These are phyloP conservation scores for Chaetomium fimeti DNA, from an alignment of 495 filamentous ascomycete genomes.

Conservation along the genomic window DNA sequence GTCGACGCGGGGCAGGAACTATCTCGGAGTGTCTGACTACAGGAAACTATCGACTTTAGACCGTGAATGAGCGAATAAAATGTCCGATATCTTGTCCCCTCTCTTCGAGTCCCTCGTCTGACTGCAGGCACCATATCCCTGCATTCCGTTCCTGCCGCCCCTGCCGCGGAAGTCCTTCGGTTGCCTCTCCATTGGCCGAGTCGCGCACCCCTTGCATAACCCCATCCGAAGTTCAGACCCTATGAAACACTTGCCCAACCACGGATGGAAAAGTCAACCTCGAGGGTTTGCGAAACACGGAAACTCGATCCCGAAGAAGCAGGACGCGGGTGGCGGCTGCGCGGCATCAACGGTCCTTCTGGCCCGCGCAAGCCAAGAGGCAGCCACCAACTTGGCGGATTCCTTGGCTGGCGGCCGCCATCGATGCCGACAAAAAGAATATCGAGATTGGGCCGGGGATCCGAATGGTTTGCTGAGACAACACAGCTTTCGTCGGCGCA, in stretches of 20 bases:
- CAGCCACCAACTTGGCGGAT: background rate
- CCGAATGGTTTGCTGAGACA: background rate
- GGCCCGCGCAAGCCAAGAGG: background rate
- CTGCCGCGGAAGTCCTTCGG: background rate
- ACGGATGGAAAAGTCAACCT: background rate
- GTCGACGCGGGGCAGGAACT: slow-evolving; percentile 12
- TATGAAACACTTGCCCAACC: slow-evolving; percentile 18
- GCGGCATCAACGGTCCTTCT: slow-evolving; percentile 6
- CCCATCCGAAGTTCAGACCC: background rate
- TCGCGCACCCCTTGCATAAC: background rate
- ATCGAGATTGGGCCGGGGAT: background rate
- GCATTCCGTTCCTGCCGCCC: background rate
- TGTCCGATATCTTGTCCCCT: no score
- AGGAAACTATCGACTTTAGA: background rate
- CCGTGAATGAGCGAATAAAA: no score
- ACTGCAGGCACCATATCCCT: background rate
- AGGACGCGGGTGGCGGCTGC: slow-evolving; percentile 12
- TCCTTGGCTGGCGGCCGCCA: background rate
- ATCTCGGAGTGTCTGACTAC: background rate
- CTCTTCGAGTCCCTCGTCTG: no score
- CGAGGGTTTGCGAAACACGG: slow-evolving; percentile 13
- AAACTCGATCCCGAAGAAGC: slow-evolving; percentile 9
- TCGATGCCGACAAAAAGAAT: background rate
- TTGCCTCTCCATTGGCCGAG: background rate
- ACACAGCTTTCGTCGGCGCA: background rate